Evolutionary conservation across 441 rosid genomes (phyloP), one percentile per base, ranked within the genome.

Genomic region (Erysimum pusillum): DNA sequence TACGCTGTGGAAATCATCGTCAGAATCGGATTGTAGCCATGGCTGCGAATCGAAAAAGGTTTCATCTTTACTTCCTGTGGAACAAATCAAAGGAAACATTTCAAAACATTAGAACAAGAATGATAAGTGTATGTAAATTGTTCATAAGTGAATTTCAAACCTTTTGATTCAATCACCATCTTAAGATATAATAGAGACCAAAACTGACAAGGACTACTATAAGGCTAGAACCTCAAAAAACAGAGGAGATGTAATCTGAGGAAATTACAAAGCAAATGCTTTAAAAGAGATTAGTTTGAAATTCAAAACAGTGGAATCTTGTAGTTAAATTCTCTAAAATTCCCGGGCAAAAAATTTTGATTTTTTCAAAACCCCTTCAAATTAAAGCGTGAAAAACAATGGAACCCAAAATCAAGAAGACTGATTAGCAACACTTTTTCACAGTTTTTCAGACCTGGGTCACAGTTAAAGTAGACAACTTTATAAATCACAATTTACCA

Each of bases 1-100:
- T 59, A 96, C 98, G 72, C 99, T 96, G 76, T 76, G 84, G 82
- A 91, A 93, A 81, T 91, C 98, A 69, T 91, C 96, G 22, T 93
- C 98, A 14, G 91, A 89, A 62, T 93, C 97, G 1, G 97, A 91
- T 20, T 91, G 96, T 44, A 93, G 63, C 87, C 88, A 92, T 11
- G 86, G 76, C 76, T 71, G 89, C 4, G 98, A 85, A 82, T 94
- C 99, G 54, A 90, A 93, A 87, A 96, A 96, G n/a, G 79, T 54
- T 63, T 96, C 99, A 51, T 93, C 97, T 86, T 85, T 91, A 71
- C 94, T 91, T 63, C 97, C 99, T 96, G 71, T 18, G 15, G 14
- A 57, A 57, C 70, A 77, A 59, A 77, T n/a, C n/a, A 22, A 11
- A 34, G 2, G 1, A 34, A 31, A 18, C 57, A 39, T 15, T n/a